phyloP scores from a whole-genome alignment of 495 filamentous ascomycete species.

The Podospora sp. region DNA sequence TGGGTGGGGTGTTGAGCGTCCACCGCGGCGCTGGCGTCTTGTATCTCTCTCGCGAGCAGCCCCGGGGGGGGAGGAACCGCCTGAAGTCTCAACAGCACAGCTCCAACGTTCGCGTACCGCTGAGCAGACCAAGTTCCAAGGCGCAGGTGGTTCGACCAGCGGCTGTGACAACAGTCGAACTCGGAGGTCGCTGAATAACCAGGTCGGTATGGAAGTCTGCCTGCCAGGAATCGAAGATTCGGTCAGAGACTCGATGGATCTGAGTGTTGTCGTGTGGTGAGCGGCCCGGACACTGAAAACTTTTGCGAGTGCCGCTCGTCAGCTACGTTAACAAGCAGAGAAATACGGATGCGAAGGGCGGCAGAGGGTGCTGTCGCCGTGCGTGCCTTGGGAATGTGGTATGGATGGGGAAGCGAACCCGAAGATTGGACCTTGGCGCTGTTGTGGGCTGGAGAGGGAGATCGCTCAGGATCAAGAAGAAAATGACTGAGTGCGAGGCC shows the following conservation, averaged over 20 bases:
- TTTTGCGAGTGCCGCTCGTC: not conserved
- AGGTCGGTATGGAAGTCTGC: not conserved
- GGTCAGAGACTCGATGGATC: not conserved
- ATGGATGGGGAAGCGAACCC: not conserved
- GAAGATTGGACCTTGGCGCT: not conserved
- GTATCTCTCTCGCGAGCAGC: not conserved
- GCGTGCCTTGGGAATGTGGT: not conserved
- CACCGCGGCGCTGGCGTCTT: not conserved
- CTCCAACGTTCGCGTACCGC: not conserved
- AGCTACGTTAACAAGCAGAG: not conserved
- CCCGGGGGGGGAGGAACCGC: not conserved
- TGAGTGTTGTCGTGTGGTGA: not conserved
- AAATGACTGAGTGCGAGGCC: constrained; percentile 8
- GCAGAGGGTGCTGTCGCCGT: not conserved
- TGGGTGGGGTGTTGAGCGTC: not conserved
- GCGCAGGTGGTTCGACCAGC: not conserved
- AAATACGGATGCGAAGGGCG: not conserved
- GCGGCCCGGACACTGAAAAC: not conserved
- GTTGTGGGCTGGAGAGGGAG: not conserved
- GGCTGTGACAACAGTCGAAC: not conserved
- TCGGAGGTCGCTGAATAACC: constrained; percentile 13
- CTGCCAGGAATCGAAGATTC: not conserved
- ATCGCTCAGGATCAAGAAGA: not conserved
- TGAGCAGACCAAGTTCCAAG: not conserved
- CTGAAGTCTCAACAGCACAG: not conserved